These are phyloP conservation scores for Beauveria brongniartii DNA, from an alignment of 2,329 filamentous ascomycete species.

Conservation along the genomic window DNA sequence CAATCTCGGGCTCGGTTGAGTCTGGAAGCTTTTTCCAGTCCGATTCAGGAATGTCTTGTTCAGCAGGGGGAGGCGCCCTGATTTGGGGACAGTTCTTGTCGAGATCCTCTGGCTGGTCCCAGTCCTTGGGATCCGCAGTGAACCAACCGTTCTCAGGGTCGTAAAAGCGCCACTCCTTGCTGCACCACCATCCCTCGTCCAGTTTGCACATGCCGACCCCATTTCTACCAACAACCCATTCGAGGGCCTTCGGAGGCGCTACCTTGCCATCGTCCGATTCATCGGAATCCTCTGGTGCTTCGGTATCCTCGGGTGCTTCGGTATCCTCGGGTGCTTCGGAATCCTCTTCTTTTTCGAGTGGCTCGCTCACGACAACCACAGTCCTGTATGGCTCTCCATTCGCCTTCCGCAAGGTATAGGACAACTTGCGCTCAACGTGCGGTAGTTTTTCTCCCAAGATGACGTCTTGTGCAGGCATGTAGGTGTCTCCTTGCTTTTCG, in stretches of 20 bases:
- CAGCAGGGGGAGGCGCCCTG: not conserved
- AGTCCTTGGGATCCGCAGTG: not conserved
- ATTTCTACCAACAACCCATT: not conserved
- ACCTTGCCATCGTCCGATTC: not conserved
- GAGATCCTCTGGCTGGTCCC: not conserved
- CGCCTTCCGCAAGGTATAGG: not conserved
- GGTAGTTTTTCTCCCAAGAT: not conserved
- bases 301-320: not conserved
- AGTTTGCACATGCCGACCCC: not conserved
- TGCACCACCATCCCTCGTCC: not conserved
- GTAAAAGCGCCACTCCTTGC: not conserved
- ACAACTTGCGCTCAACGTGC: not conserved
- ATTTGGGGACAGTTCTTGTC: not conserved
- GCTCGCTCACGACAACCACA: not conserved
- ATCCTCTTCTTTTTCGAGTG: not conserved
- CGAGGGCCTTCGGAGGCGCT: not conserved
- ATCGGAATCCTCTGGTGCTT: not conserved
- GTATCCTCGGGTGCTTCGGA: too few relatives aligned
- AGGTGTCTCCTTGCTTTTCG: not conserved
- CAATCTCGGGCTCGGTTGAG: not conserved
- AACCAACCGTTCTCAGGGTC: not conserved
- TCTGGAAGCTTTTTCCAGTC: not conserved
- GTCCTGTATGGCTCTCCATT: not conserved
- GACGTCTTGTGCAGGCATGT: not conserved
- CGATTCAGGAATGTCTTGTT: not conserved